A percentile compares a stretch with the other conserved stretches of the same genome.
Evolutionary conservation across 2,329 filamentous ascomycete species (phyloP).

Genomic region (Talaromyces sp.): DNA sequence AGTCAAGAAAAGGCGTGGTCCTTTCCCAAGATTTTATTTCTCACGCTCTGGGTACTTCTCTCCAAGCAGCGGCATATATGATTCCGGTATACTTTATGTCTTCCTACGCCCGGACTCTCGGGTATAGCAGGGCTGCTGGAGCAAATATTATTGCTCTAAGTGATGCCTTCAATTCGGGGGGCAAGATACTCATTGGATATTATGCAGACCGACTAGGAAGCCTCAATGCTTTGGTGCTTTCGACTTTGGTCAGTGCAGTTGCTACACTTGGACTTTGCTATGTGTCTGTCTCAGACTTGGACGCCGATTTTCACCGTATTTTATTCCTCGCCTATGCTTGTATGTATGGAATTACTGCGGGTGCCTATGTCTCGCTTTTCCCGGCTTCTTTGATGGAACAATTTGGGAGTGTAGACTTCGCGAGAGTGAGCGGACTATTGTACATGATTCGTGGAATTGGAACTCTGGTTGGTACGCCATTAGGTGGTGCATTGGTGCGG

Average conservation of each 20-base stretch:
- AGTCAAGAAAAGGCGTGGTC: background rate
- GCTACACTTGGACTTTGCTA: constrained; percentile 25
- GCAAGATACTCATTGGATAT: constrained; percentile 36
- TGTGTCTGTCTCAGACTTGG: constrained; percentile 18
- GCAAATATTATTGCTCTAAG: constrained; percentile 39
- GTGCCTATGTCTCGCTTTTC: constrained; percentile 38
- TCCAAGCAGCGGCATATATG: constrained; percentile 38
- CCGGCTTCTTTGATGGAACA: constrained; percentile 34
- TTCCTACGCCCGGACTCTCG: constrained; percentile 36
- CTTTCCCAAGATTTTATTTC: constrained; percentile 33
- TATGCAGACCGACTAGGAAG: constrained; percentile 36
- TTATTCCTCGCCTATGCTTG: constrained; percentile 31
- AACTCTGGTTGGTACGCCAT: constrained; percentile 35
- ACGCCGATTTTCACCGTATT: constrained; percentile 13
- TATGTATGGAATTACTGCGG: constrained; percentile 34
- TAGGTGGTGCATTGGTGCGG: constrained; percentile 11
- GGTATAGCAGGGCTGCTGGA: constrained; percentile 31
- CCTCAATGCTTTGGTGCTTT: constrained; percentile 36
- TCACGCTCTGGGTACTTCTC: constrained; percentile 31
- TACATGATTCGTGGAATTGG: constrained; percentile 36
- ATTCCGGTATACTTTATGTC: constrained; percentile 39
- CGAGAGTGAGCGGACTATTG: constrained; percentile 34
- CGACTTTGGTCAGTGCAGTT: constrained; percentile 26
- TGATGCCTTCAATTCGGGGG: constrained; percentile 38
- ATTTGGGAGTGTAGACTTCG: constrained; percentile 34